Base-by-base conservation (phyloP, 2,329 filamentous ascomycete genomes). In the Cordyceps javanica region DNA sequence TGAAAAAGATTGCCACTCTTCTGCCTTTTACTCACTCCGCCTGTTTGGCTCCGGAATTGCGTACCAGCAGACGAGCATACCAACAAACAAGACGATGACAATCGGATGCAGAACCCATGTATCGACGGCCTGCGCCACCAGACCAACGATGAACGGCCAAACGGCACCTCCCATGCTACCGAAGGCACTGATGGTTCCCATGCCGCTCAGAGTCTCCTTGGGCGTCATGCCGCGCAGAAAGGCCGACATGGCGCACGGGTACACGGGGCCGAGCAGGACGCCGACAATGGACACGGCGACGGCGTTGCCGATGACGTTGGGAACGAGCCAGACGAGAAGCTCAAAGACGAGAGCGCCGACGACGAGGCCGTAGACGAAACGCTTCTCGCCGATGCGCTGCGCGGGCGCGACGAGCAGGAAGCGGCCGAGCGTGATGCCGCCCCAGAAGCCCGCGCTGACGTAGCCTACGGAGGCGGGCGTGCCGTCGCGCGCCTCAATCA, bases 291-390 rank as follows among this genome's bases (percentile, higher is more conserved):
- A 75, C 3, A 89, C 80, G 3, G 84, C 81, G 1, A 89, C 85
- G 19, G 86, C 83, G 62, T 88, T 80, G 14, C 85, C 85, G 32
- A 89, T 74, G n/a, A 92, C 75, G 67, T 90, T 90, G 1, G 89
- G 89, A 26, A 92, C 80, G 32, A 84, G 74, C 90, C 90, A 94
- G 10, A 90, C 86, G 26, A 94, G 75, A n/a, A 91, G 70, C 71
- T 94, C 82, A 62, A 93, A 89, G 0, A 80, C 73, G 3, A 84
- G 75, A 0, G 87, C 82, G 3, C 86, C 86, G 6, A 77, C 64
- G 0, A 83, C 79, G 38, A 90, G 77, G 3, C 74, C 70, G 62
- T 87, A 82, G 1, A 93, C 88, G 61, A 87, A 88, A 6, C 70
- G 68, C 67, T 84, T 87, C 74, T 93, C 89, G 52, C 90, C 90